Conservation (phyloP, 2,329 filamentous ascomycete genomes). For the Colletotrichum sp. region DNA sequence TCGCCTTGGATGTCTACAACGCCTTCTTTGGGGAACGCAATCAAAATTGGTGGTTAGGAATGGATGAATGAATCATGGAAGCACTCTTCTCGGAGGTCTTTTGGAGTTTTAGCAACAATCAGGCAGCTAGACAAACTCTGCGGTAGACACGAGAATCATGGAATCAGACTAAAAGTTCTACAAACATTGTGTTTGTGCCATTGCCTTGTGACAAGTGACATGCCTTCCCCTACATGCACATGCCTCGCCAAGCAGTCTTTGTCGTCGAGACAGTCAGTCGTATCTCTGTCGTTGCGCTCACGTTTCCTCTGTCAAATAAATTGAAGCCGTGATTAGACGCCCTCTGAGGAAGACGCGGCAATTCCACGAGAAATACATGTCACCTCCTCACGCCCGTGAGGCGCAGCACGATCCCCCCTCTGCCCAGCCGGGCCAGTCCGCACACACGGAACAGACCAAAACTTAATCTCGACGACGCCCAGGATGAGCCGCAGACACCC, state of each 20-base stretch:
- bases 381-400: neutral
- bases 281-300: neutral
- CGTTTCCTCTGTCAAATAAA: neutral
- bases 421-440: neutral
- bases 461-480: neutral
- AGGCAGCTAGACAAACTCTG: neutral
- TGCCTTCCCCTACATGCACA: neutral
- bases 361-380: neutral
- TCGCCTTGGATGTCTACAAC: neutral
- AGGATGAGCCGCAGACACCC: neutral
- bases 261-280: fast-evolving
- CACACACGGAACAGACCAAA: neutral
- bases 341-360: neutral
- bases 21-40: neutral
- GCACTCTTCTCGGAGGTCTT: neutral
- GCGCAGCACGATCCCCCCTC: neutral
- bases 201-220: neutral
- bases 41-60: neutral
- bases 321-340: fast-evolving
- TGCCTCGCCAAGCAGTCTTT: neutral
- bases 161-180: neutral
- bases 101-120: neutral
- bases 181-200: fast-evolving
- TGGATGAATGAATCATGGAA: neutral
- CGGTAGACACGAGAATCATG: neutral